Evolutionary conservation across 1,284 basidiomycete species (phyloP).

Genomic region (Trichosporon sp.): DNA sequence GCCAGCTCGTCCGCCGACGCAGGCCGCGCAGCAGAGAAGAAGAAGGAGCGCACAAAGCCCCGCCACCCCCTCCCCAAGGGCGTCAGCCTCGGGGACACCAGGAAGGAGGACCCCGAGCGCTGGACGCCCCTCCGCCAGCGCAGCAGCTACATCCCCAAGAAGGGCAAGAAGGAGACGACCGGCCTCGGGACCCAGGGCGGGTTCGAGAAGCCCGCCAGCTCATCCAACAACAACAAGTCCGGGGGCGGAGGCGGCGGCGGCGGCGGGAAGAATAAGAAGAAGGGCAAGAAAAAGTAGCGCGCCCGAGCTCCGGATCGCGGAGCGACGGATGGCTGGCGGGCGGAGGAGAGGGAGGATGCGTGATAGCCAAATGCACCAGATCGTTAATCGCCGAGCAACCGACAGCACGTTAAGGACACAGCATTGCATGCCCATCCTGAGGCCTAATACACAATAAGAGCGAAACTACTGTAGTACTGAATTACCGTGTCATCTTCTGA

Average conservation of each 20-base stretch:
- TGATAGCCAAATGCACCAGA: no score
- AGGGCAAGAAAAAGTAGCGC: constrained; percentile 24
- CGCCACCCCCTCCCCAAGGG: constrained; percentile 47
- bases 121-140: constrained; percentile 47
- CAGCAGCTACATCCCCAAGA: constrained; percentile 43
- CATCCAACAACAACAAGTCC: no score
- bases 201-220: neutral
- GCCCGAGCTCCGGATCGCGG: neutral
- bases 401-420: no score
- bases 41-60: constrained; percentile 28
- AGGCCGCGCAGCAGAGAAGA: constrained; percentile 10
- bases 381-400: no score
- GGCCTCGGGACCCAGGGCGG: constrained; percentile 19
- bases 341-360: neutral
- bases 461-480: no score
- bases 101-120: constrained; percentile 47
- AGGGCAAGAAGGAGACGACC: constrained; percentile 43
- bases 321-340: no score
- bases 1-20: neutral
- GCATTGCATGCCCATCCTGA: no score
- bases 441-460: no score
- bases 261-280: constrained; percentile 18
- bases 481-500: no score
- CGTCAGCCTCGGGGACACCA: constrained; percentile 32
- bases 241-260: constrained; percentile 13